Base-by-base conservation (phyloP, 352 stramenopile species). In the Phytophthora citrophthora region DNA sequence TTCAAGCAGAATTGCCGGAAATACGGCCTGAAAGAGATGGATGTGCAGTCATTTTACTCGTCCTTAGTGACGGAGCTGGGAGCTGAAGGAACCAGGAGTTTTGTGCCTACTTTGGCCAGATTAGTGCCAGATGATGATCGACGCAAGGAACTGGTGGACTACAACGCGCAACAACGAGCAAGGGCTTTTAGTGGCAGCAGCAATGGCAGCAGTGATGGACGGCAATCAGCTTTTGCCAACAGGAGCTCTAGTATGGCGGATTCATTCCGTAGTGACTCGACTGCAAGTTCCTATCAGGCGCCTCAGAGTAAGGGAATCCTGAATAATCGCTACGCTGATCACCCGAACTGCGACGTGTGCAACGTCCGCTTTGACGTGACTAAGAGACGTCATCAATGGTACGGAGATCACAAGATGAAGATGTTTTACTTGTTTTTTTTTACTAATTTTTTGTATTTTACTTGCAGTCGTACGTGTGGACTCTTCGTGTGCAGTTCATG, bases 1-100 rank as follows among this genome's bases (percentile, higher is more conserved):
- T 91, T 91, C 54, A 89, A 89, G 64, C 66, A 83, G 53, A 89
- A 90, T 60, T 90, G 81, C 73, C 67, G 73, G 4, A 39, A 50
- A 39, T 90, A 77, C 49, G 81, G 81, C 0, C 66, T 88, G 4
- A 72, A 81, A 26, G 65, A 89, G 54, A 86, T 90, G 27, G 72
- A 82, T 29, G 77, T 86, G 4, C 54, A 83, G 36, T 41, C 55
- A 0, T 90, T 90, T 31, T 83, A 90, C 62, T 57, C 70, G 6
- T 86, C 72, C 16, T 61, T 90, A 26, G 77, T 88, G 24, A 41
- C 50, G 0, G 76, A 89, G 18, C 43, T 90, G n/a, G 81, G 81
- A 1, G 51, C 43, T 0, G 68, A 86, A 26, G 64, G 61, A n/a
- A 75, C 78, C 1, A 58, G 65, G 5, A 57, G 16, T 2, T 87